Percentiles rank a stretch among this genome's conserved stretches.
Conservation (phyloP, 768 basidiomycete genomes). For the Leucosporidium scottii region DNA sequence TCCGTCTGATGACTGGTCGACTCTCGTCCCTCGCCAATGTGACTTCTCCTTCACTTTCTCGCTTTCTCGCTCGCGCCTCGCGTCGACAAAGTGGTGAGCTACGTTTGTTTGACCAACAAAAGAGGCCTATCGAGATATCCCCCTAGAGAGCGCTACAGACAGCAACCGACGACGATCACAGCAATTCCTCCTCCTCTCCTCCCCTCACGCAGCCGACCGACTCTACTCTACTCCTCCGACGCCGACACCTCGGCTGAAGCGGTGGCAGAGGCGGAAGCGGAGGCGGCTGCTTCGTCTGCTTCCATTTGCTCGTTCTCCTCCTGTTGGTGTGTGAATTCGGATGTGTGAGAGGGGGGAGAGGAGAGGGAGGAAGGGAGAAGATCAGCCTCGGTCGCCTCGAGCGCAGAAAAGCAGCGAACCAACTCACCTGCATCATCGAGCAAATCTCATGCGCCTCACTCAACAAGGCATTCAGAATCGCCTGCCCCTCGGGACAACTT, state of each 20-base stretch:
- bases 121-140: background rate
- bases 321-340: background rate
- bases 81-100: background rate
- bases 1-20: too few species aligned
- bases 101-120: background rate
- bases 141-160: background rate
- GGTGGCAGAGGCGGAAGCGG: too few species aligned
- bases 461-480: slow-evolving; percentile 26
- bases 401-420: background rate
- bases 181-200: background rate
- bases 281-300: background rate
- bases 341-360: background rate
- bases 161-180: background rate
- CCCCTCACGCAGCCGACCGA: background rate
- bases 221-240: background rate
- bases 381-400: background rate
- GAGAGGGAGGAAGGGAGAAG: background rate
- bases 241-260: background rate
- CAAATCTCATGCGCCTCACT: slow-evolving; percentile 25
- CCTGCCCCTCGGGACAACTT: slow-evolving; percentile 26
- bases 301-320: background rate
- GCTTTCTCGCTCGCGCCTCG: background rate
- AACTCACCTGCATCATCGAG: slow-evolving; percentile 8
- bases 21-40: too few species aligned
- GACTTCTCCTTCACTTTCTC: too few species aligned